These are phyloP conservation scores for Bruguiera hainesii DNA, from an alignment of 441 rosid species.

Conservation along the genomic window DNA sequence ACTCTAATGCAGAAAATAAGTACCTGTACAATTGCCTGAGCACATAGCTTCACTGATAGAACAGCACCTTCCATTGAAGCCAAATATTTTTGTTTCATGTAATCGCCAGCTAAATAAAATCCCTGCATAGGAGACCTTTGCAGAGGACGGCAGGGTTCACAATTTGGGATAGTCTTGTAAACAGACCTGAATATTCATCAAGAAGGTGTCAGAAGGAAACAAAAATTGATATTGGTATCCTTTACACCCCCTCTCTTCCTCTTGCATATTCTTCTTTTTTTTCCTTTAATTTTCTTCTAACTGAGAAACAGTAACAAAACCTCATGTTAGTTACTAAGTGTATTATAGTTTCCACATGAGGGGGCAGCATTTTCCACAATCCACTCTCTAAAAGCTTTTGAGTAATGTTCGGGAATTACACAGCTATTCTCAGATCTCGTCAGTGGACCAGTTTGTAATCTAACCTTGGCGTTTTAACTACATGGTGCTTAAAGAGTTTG, in stretches of 20 bases:
- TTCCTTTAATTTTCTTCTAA: too few species aligned
- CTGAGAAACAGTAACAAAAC: too few species aligned
- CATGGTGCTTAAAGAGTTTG: neutral
- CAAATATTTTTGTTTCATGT: slow-evolving; percentile 91
- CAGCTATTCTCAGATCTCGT: neutral
- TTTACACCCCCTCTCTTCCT: neutral
- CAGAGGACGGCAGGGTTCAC: slow-evolving; percentile 49
- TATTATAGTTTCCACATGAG: too few species aligned
- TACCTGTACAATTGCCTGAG: slow-evolving; percentile 82
- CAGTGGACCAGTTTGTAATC: slow-evolving; percentile 12
- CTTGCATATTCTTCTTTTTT: too few species aligned
- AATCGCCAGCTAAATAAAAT: slow-evolving; percentile 88
- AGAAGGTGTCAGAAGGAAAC: slow-evolving; percentile 5
- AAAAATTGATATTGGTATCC: neutral
- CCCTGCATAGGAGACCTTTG: slow-evolving; percentile 88
- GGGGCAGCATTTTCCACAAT: neutral
- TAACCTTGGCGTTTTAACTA: slow-evolving; percentile 45
- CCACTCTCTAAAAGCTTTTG: neutral
- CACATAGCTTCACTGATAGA: slow-evolving; percentile 87
- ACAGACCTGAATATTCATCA: slow-evolving; percentile 60
- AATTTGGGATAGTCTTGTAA: slow-evolving; percentile 49
- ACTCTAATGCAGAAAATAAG: neutral
- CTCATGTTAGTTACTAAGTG: too few species aligned
- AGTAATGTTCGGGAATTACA: neutral
- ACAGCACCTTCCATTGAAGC: slow-evolving; percentile 99